phyloP scores from a whole-genome alignment of 2,329 filamentous ascomycete species.

The Daldinia sp. region DNA sequence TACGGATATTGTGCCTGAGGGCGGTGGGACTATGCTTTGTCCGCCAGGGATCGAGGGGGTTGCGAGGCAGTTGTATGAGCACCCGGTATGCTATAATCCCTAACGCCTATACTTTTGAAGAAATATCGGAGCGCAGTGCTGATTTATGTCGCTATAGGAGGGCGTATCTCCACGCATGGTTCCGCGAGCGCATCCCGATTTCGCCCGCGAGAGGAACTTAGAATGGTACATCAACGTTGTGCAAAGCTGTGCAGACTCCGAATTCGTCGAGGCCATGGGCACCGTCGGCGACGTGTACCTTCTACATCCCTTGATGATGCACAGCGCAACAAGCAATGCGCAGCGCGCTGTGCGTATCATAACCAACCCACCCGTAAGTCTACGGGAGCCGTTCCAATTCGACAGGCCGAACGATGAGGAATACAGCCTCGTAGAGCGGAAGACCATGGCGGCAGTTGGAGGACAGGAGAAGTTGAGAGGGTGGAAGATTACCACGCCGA shows the following conservation, averaged over 20 bases:
- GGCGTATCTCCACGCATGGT: slow-evolving; percentile 73
- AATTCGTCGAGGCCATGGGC: slow-evolving; percentile 64
- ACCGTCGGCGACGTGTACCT: slow-evolving; percentile 65
- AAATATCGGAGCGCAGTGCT: not conserved
- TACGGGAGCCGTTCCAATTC: slow-evolving; percentile 62
- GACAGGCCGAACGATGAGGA: slow-evolving; percentile 56
- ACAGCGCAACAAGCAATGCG: slow-evolving; percentile 60
- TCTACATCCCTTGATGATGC: slow-evolving; percentile 68
- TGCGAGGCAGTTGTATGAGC: slow-evolving; percentile 64
- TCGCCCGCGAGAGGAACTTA: slow-evolving; percentile 53
- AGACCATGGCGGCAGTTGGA: slow-evolving; percentile 60
- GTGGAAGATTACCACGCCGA: slow-evolving; percentile 60
- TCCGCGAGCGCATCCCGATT: slow-evolving; percentile 59
- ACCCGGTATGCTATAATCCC: slow-evolving; percentile 61
- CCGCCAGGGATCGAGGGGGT: slow-evolving; percentile 65
- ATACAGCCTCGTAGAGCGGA: slow-evolving; percentile 65
- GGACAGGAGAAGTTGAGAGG: slow-evolving; percentile 56
- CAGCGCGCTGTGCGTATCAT: slow-evolving; percentile 59
- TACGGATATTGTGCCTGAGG: slow-evolving; percentile 66
- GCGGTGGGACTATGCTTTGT: slow-evolving; percentile 72
- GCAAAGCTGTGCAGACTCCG: slow-evolving; percentile 45
- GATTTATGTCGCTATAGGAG: slow-evolving; percentile 45
- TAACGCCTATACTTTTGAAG: not conserved
- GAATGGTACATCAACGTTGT: slow-evolving; percentile 56
- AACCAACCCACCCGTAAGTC: slow-evolving; percentile 63